A percentile compares a stretch with the other conserved stretches of the same genome.
Evolutionary conservation across 495 filamentous ascomycete species (phyloP).

Genomic region (Usnea hakonensis): DNA sequence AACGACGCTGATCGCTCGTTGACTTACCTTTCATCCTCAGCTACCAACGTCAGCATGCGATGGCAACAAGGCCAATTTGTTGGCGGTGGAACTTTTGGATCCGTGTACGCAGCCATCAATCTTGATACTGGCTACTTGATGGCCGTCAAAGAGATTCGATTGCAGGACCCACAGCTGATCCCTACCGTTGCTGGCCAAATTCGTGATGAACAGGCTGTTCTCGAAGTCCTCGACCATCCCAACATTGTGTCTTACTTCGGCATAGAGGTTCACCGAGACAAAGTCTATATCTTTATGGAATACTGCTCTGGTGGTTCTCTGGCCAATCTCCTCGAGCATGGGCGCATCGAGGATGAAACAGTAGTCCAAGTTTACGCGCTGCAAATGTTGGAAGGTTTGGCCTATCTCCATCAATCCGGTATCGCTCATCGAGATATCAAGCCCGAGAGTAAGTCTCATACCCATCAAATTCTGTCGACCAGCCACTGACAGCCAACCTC

Average conservation of each 20-base stretch:
- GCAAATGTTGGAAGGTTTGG: conserved; percentile 90
- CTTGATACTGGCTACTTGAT: conserved; percentile 91
- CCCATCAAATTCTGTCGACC: conserved; percentile 1
- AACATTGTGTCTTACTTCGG: conserved; percentile 97
- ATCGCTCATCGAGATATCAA: conserved; percentile 98
- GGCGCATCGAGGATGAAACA: conserved; percentile 94
- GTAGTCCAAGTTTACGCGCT: conserved; percentile 97
- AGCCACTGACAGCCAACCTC: conserved; percentile 13
- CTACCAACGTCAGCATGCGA: conserved; percentile 86
- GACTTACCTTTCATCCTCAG: conserved; percentile 84
- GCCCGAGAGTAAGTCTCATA: conserved; percentile 68
- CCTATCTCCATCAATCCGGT: conserved; percentile 80
- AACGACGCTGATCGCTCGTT: conserved; percentile 94
- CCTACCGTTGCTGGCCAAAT: conserved; percentile 90
- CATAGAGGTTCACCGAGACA: conserved; percentile 95
- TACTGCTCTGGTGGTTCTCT: conserved; percentile 93
- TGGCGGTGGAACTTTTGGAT: conserved; percentile 93
- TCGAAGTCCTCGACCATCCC: conserved; percentile 91
- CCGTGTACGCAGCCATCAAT: conserved; percentile 95
- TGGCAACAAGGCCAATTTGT: conserved; percentile 99
- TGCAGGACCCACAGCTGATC: conserved; percentile 94
- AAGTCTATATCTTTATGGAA: conserved; percentile 99
- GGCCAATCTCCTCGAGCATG: conserved; percentile 85
- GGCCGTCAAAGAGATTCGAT: conserved; percentile 96
- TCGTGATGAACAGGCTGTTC: conserved; percentile 91